A percentile compares a stretch with the other conserved stretches of the same genome.
Evolutionary conservation across 2,329 filamentous ascomycete species (phyloP).

Genomic region (Dactylellina haptotyla): DNA sequence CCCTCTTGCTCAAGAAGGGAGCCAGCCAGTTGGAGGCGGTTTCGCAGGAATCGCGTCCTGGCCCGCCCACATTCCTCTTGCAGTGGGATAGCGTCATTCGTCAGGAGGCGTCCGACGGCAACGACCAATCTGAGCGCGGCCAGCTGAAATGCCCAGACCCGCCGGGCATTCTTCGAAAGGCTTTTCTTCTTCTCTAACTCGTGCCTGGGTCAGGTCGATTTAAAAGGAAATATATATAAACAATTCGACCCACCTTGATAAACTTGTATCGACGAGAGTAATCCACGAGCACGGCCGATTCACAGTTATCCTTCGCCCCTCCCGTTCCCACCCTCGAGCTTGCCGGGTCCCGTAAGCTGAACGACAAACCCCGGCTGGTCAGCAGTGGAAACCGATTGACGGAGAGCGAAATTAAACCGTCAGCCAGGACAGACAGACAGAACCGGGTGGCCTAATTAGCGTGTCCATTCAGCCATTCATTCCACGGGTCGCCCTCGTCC

Average conservation of each 20-base stretch:
- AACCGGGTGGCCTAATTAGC: too few species aligned
- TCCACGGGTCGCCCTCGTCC: slow-evolving; percentile 33
- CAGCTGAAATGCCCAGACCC: slow-evolving; percentile 40
- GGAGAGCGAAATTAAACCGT: too few species aligned
- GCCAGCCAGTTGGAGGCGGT: not conserved
- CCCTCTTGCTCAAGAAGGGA: too few species aligned
- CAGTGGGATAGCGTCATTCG: slow-evolving; percentile 47
- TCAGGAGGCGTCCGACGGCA: slow-evolving; percentile 19
- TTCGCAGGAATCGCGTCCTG: not conserved
- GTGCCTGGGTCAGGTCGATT: not conserved
- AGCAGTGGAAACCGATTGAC: too few species aligned
- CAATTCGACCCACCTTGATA: too few species aligned
- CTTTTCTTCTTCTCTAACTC: slow-evolving; percentile 8
- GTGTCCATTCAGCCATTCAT: not conserved
- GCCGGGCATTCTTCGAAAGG: slow-evolving; percentile 36
- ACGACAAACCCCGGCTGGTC: not conserved
- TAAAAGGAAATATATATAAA: not conserved
- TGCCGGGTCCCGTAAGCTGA: not conserved
- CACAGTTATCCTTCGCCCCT: too few species aligned
- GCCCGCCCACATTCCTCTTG: slow-evolving; percentile 41
- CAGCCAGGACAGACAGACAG: too few species aligned
- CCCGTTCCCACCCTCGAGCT: not conserved
- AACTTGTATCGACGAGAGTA: too few species aligned
- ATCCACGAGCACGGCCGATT: too few species aligned
- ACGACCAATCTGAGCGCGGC: slow-evolving; percentile 31